Conservation (phyloP, 345 rosid genomes). For the Gossypium anomalum region DNA sequence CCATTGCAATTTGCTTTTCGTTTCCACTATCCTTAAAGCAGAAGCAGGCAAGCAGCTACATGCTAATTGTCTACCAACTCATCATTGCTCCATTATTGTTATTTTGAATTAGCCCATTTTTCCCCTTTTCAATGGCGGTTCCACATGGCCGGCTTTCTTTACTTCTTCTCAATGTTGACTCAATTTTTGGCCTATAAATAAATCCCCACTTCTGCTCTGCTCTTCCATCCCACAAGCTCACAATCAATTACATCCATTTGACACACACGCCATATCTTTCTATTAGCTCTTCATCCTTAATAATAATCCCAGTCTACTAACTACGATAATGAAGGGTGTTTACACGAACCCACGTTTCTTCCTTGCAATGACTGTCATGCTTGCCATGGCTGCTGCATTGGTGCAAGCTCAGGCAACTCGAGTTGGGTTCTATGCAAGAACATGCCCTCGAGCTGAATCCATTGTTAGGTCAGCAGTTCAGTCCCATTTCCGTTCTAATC, state of each 20-base stretch:
- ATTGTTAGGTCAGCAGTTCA: constrained; percentile 3
- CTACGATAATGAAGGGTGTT: neutral
- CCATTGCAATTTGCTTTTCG: constrained; percentile 2
- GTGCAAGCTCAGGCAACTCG: neutral
- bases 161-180: neutral
- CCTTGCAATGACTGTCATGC: neutral
- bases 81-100: too few relatives aligned
- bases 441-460: constrained; percentile 7
- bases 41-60: neutral
- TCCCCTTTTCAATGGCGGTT: neutral
- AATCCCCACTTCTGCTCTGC: too few relatives aligned
- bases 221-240: neutral
- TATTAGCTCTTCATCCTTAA: too few relatives aligned
- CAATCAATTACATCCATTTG: neutral
- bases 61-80: too few relatives aligned
- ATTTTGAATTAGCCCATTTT: too few relatives aligned
- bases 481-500: neutral
- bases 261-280: too few relatives aligned
- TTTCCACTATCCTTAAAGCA: neutral
- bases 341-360: neutral
- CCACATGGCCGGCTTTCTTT: neutral
- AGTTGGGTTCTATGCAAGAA: constrained; percentile 6
- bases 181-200: neutral
- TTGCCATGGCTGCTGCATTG: constrained; percentile 3
- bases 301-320: too few relatives aligned